Evolutionary conservation across 768 basidiomycete genomes (phyloP), one percentile per base, ranked within the genome.

Genomic region (Suillus clintonianus): DNA sequence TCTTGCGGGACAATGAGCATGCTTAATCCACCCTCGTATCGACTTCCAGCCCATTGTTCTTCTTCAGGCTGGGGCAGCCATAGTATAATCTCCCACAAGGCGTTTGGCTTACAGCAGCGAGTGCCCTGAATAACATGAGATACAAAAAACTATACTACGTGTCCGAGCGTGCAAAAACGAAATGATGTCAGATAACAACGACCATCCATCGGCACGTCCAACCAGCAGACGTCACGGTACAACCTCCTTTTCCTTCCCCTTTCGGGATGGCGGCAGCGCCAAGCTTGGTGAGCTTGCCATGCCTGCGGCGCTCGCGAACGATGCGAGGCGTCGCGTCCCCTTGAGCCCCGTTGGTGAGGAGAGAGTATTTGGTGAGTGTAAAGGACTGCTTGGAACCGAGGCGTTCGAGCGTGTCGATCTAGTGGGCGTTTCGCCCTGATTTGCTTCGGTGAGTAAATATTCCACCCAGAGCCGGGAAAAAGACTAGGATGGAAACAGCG

Each of bases 391-490:
- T 7, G 83, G 83, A 15, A 80, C 70, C 0, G 83, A 82, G 41
- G 65, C 65, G 65, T 78, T 81, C 34, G 69, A 57, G 22, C 72
- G 72, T 2, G 70, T 63, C n/a, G 74, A 72, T 14, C 75, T 75
- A 6, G 69, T 64, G 17, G 66, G 67, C 4, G 70, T 67, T 58
- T 69, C 68, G 65, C 74, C 68, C 79, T 87, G 68, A 80, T 78
- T 47, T 0, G 95, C 90, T 79, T 99, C 97, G 27, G 95, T 97
- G 66, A 99, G 88, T 4, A 99, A 84, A 74, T 97, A 99, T 76
- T 99, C 97, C 54, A 99, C 97, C 90, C 95, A 99, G 13, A 98
- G 85, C 54, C 95, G 92, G 43, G 94, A 96, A 79, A 99, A 99
- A 0, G 95, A 97, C 96, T 99, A 67, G 14, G 64, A 34, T 30